Evolutionary conservation across 306 rosid genomes (phyloP), one percentile per base, ranked within the genome.

Genomic region (Pachyrhizus erosus): DNA sequence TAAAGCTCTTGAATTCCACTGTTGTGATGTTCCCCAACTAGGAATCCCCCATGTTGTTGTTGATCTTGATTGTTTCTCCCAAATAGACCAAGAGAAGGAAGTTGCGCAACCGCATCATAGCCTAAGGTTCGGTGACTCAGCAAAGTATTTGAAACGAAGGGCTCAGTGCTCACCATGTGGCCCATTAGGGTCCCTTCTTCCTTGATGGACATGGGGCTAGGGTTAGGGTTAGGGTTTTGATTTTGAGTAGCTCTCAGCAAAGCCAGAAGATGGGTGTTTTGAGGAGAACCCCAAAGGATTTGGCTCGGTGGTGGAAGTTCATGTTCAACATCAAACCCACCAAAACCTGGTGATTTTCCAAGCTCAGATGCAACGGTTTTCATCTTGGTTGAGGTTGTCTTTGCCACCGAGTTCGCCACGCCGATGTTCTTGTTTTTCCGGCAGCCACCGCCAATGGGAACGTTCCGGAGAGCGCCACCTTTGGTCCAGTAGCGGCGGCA

Each of bases 211-310:
- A 85, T 33, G 17, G 67, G 76, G 57, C 13, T 40, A 54, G 52
- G 83, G 39, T 60, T 87, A 87, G 90, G 84, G 84, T 39, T 93
- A 89, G 97, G 91, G 92, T 80, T 92, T 84, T 86, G 93, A 79
- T 71, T 90, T 70, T 89, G 93, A 26, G 79, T 55, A 37, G 94
- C 87, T 85, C 94, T 88, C 3, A 96, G 80, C 12, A 96, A 58
- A 33, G 98, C 87, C 61, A 96, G 43, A 0, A 93, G 76, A 37
- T 90, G 97, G 34, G 96, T 89, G 70, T 91, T 92, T 78, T 93
- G 99, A 0, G 99, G 92, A 1, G 98, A 93, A 0, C 99, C 99
- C 99, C 99, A 96, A 0, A 91, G 85, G 81, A 96, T 86, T 7
- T 91, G 98, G 77, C 76, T 83, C 2, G 88, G 31, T 3, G 75